Base-by-base conservation (phyloP, 768 basidiomycete genomes). In the Russula vinacea region DNA sequence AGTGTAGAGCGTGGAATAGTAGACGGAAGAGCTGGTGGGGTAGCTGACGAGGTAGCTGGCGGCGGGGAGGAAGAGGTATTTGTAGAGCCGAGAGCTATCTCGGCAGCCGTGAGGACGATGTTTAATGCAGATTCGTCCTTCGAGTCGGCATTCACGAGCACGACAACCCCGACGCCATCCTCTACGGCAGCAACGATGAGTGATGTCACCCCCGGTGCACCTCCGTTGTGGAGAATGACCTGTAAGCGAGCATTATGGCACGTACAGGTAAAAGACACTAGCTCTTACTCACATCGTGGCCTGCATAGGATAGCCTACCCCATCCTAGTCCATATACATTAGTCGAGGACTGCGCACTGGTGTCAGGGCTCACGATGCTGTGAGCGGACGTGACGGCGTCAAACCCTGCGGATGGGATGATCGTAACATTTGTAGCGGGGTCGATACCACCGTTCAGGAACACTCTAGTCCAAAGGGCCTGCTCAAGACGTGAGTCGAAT, bases 281-380 rank as follows among this genome's bases (percentile, higher is more conserved):
- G 49, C 22, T 37, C 54, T 29, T 26, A 53, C 72, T 44, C 63
- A 81, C 79, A 35, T 81, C 76, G 49, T 80, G 76, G 0, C 78
- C 80, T 1, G 69, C 71, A 56, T 76, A 77, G 0, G 80, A 75
- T 6, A 29, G 49, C 5, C 77, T 72, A 32, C 6, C 13, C 81
- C 81, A 82, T 2, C 81, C 81, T 68, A 80, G 66, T 3, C 78
- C 79, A 63, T 82, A 83, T 16, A 74, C 76, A 2, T 35, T 19
- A 42, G 78, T 66, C 2, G 59, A 60, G 29, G 37, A 19, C 2
- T 68, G 35, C 0, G 5, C 45, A 8, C 22, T 13, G 1, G 70
- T 60, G 16, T 68, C 66, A 1, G 68, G 62, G 22, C 55, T 50
- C 17, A 61, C 7, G 40, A 81, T 62, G 0, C 73, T 60, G 49